These are phyloP conservation scores for Arachis stenosperma DNA, from an alignment of 306 rosid species.

Conservation along the genomic window DNA sequence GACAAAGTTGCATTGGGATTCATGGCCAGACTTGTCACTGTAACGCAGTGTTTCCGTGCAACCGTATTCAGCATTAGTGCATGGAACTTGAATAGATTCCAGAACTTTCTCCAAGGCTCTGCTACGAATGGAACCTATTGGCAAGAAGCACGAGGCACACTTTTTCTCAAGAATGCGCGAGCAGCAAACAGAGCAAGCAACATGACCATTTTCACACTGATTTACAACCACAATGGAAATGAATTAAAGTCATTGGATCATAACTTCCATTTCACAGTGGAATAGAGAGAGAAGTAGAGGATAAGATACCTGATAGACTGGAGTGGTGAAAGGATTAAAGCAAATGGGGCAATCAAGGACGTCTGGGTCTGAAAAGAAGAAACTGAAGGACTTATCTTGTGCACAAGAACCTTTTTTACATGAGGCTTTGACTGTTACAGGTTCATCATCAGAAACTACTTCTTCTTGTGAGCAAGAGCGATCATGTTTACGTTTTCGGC, in stretches of 20 bases:
- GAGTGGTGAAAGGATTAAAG: neutral
- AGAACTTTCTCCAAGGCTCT: slow-evolving; percentile 63
- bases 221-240: too few relatives aligned
- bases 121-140: slow-evolving; percentile 62
- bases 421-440: too few relatives aligned
- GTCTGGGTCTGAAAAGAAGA: neutral
- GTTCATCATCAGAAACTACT: too few relatives aligned
- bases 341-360: neutral
- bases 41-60: slow-evolving; percentile 46
- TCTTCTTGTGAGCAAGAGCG: too few relatives aligned
- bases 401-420: neutral
- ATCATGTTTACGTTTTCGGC: too few relatives aligned
- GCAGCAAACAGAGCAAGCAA: slow-evolving; percentile 66
- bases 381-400: neutral
- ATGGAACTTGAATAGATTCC: slow-evolving; percentile 51
- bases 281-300: too few relatives aligned
- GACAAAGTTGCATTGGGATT: slow-evolving; percentile 43
- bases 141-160: slow-evolving; percentile 56
- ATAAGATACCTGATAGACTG: neutral
- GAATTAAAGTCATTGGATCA: too few relatives aligned
- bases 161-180: slow-evolving; percentile 36
- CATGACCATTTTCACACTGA: slow-evolving; percentile 71
- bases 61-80: slow-evolving; percentile 53
- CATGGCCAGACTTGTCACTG: slow-evolving; percentile 47
- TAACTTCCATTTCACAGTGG: too few relatives aligned